Percentiles rank a stretch among this genome's conserved stretches.
These are phyloP conservation scores for Aphanomyces euteiches DNA, from an alignment of 352 stramenopile genomes.

Conservation along the genomic window DNA sequence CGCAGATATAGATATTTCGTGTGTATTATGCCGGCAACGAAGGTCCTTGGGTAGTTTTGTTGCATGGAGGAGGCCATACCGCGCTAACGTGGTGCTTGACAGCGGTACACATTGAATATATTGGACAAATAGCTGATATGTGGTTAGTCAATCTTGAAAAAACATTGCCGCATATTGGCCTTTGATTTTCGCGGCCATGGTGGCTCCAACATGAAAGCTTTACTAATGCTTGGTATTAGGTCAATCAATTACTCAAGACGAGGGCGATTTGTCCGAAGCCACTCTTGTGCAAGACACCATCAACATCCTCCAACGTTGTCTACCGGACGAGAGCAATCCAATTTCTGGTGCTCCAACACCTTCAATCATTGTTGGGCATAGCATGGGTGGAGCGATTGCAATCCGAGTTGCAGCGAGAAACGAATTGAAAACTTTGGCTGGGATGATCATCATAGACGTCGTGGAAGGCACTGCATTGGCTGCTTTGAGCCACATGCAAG, in stretches of 20 bases:
- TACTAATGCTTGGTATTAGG: constrained; percentile 30
- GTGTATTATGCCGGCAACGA: constrained; percentile 65
- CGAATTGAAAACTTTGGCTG: constrained; percentile 58
- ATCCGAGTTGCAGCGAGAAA: constrained; percentile 63
- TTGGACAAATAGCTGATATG: too few relatives aligned
- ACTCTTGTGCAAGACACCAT: constrained; percentile 73
- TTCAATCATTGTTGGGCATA: constrained; percentile 78
- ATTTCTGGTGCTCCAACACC: constrained; percentile 37
- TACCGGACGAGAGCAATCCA: constrained; percentile 37
- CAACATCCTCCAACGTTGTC: constrained; percentile 47
- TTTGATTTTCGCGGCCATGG: constrained; percentile 83
- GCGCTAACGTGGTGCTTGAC: constrained; percentile 84
- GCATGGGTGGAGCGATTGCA: constrained; percentile 76
- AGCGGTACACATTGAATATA: constrained; percentile 38
- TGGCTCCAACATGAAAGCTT: constrained; percentile 24
- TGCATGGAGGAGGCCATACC: constrained; percentile 83
- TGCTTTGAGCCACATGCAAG: constrained; percentile 81
- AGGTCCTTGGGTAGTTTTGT: constrained; percentile 69
- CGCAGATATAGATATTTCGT: constrained; percentile 57
- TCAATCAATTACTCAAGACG: constrained; percentile 50
- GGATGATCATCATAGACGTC: constrained; percentile 86
- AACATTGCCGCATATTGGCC: constrained; percentile 70
- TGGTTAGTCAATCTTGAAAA: constrained; percentile 62
- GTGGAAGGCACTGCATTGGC: constrained; percentile 83
- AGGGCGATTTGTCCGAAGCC: constrained; percentile 68